phyloP scores from a whole-genome alignment of 768 basidiomycete species.

The Suillus decipiens region DNA sequence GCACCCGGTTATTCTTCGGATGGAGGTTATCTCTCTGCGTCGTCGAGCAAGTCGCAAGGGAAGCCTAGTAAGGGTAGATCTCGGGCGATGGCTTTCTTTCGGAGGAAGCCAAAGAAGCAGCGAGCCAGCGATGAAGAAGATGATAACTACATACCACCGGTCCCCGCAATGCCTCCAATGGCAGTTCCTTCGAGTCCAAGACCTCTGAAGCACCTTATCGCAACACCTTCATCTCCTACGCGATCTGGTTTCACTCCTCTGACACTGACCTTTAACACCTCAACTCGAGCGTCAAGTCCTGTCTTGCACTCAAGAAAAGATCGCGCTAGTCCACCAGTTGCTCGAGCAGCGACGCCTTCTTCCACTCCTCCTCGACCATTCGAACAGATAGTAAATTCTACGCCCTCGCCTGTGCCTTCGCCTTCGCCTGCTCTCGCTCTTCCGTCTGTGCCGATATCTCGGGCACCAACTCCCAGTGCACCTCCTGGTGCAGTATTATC shows the following conservation, averaged over 20 bases:
- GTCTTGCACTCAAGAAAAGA: conserved; percentile 24
- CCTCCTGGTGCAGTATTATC: conserved; percentile 21
- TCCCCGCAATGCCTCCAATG: conserved; percentile 31
- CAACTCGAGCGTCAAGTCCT: conserved; percentile 20
- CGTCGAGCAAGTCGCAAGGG: conserved; percentile 33
- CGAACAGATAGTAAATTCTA: conserved; percentile 12
- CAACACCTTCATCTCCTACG: conserved; percentile 27
- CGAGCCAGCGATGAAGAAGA: conserved; percentile 33
- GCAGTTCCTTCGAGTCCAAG: conserved; percentile 32
- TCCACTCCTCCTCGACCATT: conserved; percentile 13
- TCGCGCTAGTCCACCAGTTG: conserved; percentile 25
- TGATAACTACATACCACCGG: conserved; percentile 30
- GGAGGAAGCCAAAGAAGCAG: conserved; percentile 31
- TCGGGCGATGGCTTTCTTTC: conserved; percentile 36
- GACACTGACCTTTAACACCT: conserved; percentile 23
- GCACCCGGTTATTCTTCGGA: conserved; percentile 29
- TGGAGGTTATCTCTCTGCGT: conserved; percentile 36
- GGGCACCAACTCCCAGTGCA: conserved; percentile 21
- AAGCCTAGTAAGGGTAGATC: conserved; percentile 32
- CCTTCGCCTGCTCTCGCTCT: conserved; percentile 9
- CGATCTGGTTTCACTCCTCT: conserved; percentile 31
- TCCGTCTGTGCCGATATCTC: conserved; percentile 11
- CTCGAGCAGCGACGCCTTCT: conserved; percentile 13
- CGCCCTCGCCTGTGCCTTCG: conserved; percentile 14
- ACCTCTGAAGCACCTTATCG: conserved; percentile 25